phyloP scores from a whole-genome alignment of 2,329 filamentous ascomycete genomes.

The Tolypocladium ovalisporum region DNA sequence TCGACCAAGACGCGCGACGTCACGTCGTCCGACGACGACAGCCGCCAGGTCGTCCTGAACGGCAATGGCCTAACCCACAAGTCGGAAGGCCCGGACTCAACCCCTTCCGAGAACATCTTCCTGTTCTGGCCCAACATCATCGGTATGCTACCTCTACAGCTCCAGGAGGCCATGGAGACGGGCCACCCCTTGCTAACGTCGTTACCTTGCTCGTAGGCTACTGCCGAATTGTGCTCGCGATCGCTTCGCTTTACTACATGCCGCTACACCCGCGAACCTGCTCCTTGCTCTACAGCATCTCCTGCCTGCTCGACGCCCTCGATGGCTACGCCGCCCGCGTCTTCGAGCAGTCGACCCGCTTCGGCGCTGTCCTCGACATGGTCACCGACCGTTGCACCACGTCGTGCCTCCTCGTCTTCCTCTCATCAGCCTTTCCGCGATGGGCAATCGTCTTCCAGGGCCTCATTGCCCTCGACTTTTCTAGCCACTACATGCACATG shows the following conservation, averaged over 20 bases:
- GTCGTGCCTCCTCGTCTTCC: conserved; percentile 85
- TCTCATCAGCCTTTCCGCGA: conserved; percentile 86
- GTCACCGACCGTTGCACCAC: conserved; percentile 97
- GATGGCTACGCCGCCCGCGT: conserved; percentile 76
- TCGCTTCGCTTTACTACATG: conserved; percentile 98
- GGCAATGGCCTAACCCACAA: conserved; percentile 33
- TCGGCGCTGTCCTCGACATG: conserved; percentile 97
- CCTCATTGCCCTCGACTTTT: conserved; percentile 82
- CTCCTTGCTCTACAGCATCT: conserved; percentile 82
- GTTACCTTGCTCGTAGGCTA: conserved; percentile 45
- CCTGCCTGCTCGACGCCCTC: conserved; percentile 87
- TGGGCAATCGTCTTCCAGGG: conserved; percentile 93
- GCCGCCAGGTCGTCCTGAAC: conserved; percentile 22
- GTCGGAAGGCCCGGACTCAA: conserved; percentile 21
- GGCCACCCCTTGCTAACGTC: conserved; percentile 5
- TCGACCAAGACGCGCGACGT: conserved; percentile 22
- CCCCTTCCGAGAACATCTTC: conserved; percentile 62
- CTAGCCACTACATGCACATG: conserved; percentile 99
- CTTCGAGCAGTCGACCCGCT: conserved; percentile 87
- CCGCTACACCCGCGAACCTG: conserved; percentile 95
- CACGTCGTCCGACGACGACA: conserved; percentile 16
- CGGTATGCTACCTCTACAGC: conserved; percentile 36
- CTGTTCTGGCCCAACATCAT: conserved; percentile 75
- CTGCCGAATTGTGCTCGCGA: conserved; percentile 64
- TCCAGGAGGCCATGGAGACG: background rate